A percentile compares a stretch with the other conserved stretches of the same genome.
phyloP scores from a whole-genome alignment of 2,329 filamentous ascomycete species.

The Epichloe gansuensis region DNA sequence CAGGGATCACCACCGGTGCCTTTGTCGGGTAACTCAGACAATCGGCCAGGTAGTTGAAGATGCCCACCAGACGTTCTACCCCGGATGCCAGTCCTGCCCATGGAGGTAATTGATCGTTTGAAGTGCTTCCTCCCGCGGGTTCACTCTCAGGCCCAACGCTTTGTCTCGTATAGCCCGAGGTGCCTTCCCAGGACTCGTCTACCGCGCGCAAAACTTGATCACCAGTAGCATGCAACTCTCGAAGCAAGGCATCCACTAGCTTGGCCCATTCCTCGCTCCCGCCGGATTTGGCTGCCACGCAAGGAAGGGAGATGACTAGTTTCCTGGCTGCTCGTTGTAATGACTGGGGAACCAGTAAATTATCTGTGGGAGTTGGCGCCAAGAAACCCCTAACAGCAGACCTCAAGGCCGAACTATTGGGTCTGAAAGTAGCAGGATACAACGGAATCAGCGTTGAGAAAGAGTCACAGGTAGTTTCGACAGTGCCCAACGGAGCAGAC shows the following conservation, averaged over 20 bases:
- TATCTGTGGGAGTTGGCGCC: conserved; percentile 47
- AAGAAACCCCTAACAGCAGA: conserved; percentile 46
- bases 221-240: conserved; percentile 54
- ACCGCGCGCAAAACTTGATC: conserved; percentile 69
- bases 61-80: conserved; percentile 50
- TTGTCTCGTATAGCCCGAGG: conserved; percentile 34
- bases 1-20: conserved; percentile 49
- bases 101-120: conserved; percentile 39
- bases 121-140: conserved; percentile 32
- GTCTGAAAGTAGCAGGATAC: conserved; percentile 73
- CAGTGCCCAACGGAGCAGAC: conserved; percentile 31
- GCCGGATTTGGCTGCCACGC: conserved; percentile 69
- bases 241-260: conserved; percentile 47
- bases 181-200: conserved; percentile 69
- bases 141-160: conserved; percentile 32
- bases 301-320: conserved; percentile 58
- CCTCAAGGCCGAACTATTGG: conserved; percentile 57
- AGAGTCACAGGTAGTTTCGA: conserved; percentile 58
- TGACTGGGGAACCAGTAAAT: conserved; percentile 32
- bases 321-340: conserved; percentile 47
- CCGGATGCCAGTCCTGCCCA: conserved; percentile 72
- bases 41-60: conserved; percentile 52
- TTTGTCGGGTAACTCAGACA: conserved; percentile 54
- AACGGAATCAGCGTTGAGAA: conserved; percentile 61
- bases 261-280: conserved; percentile 68